phyloP scores from a whole-genome alignment of 225 moss, liverwort and hornwort genomes.

The Antitrichia curtipendula region DNA sequence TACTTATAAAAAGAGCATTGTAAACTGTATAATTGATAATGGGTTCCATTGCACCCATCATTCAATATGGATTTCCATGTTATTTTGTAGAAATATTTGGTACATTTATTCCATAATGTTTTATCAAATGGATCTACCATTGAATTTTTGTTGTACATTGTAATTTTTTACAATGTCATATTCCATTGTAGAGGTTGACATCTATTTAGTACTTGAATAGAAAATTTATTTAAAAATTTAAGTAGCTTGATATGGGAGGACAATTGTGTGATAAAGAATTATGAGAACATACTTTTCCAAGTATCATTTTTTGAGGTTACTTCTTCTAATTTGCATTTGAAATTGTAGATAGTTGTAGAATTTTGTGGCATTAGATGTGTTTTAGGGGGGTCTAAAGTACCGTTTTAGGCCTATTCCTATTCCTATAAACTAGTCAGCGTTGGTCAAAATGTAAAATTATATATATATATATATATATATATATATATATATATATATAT shows the following conservation, averaged over 20 bases:
- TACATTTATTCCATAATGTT: not conserved
- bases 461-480: no score
- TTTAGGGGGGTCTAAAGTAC: no score
- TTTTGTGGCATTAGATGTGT: no score
- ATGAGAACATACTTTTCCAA: not conserved
- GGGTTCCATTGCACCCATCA: no score
- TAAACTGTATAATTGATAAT: no score
- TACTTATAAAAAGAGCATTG: no score
- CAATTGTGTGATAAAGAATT: not conserved
- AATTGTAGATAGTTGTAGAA: not conserved
- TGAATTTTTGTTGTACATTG: not conserved
- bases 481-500: no score
- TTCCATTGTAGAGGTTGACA: not conserved
- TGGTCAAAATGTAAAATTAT: no score
- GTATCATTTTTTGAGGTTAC: not conserved
- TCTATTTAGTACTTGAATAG: not conserved
- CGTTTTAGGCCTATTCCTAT: no score
- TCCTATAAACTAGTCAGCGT: no score
- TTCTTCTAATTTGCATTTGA: not conserved
- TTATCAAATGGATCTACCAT: no score
- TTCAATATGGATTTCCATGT: accelerated
- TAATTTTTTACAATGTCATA: not conserved
- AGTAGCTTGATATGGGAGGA: accelerated
- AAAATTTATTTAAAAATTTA: not conserved
- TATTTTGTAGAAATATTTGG: not conserved